These are phyloP conservation scores for Teratosphaeria epicoccoides DNA, from an alignment of 2,329 filamentous ascomycete genomes.

Conservation along the genomic window DNA sequence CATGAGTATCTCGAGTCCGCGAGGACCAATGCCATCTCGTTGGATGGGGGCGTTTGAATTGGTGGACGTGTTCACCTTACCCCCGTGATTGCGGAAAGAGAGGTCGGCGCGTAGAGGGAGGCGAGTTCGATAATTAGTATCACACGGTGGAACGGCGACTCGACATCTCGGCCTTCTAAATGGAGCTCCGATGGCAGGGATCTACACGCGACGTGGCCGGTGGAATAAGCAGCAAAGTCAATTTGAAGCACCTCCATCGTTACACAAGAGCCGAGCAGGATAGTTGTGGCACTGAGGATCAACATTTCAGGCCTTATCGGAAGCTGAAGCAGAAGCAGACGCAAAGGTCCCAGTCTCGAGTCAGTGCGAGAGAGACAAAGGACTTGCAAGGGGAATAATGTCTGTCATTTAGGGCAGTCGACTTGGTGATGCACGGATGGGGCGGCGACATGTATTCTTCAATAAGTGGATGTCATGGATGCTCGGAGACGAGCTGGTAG, in stretches of 20 bases:
- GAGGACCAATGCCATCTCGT: neutral
- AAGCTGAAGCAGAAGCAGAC: no score
- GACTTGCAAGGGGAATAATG: no score
- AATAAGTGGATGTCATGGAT: no score
- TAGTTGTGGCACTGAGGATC: no score
- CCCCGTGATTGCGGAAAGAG: neutral
- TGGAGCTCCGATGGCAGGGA: neutral
- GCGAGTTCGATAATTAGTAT: no score
- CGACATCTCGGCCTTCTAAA: neutral
- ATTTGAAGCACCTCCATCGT: no score
- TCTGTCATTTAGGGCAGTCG: no score
- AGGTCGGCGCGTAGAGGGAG: neutral
- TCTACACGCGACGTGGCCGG: neutral
- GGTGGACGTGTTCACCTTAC: neutral
- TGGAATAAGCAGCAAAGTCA: neutral
- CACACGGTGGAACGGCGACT: neutral
- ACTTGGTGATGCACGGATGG: no score
- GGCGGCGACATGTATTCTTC: no score
- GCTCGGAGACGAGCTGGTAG: neutral
- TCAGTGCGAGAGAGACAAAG: no score
- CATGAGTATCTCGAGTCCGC: neutral
- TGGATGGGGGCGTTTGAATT: neutral
- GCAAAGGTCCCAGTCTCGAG: no score
- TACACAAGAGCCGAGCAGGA: neutral
- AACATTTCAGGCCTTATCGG: no score